Base-by-base conservation (phyloP, 345 rosid genomes). In the Sisymbrium altissimum region DNA sequence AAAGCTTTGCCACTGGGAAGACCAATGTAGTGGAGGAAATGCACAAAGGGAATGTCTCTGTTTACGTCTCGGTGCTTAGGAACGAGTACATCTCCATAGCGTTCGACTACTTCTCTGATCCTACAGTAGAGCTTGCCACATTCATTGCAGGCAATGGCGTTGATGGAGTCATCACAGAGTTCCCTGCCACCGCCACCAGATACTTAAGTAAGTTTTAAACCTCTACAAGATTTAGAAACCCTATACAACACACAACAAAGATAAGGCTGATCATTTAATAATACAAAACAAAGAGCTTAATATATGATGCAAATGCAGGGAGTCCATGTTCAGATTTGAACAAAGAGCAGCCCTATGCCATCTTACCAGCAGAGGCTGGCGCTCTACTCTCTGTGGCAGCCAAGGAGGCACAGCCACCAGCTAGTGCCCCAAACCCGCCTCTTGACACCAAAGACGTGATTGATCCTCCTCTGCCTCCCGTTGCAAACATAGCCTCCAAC, bases 391-490 rank as follows among this genome's bases (percentile, higher is more conserved):
- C 38, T 2, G 48, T 81, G 57, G 48, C 81, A 49, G 40, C 35
- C 17, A 32, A 64, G 29, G 70, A 49, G 49, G 77, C 68, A 33
- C 78, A 35, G 69, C 64, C 85, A 48, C 84, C 85, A 1, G 77
- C 75, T 43, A 36, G 13, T 15, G 82, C 87, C n/a, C 94, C 88
- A 0, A 64, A 27, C 23, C 95, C 93, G 6, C 43, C 81, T 18
- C 87, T 91, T 15, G 78, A 69, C 0, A 62, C 82, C 44, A 77
- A 72, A 6, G 92, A 91, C 48, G 68, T 89, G 19, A 81, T 79
- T 11, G 91, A 88, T 58, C 97, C 97, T 3, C 97, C 98, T 48
- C 81, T 94, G 12, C 97, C 98, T 3, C 81, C 92, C 0, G 90
- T 87, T 53, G 56, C 80, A 14, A 64, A 62, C 8, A 43, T 43